These are phyloP conservation scores for Venturia asperata DNA, from an alignment of 2,329 filamentous ascomycete species.

Conservation along the genomic window DNA sequence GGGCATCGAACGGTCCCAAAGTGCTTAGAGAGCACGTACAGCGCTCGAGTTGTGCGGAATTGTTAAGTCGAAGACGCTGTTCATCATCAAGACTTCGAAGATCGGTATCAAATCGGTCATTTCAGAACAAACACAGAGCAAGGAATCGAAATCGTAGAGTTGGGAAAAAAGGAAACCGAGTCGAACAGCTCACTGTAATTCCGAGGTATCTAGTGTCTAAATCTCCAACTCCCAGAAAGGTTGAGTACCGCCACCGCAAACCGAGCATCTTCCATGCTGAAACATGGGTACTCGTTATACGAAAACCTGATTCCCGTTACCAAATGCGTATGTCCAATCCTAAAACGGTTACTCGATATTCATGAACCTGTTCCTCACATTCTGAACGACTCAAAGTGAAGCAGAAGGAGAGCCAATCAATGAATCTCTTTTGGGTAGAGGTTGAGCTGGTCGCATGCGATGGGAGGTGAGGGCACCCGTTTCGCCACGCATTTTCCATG, in stretches of 20 bases:
- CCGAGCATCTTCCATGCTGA: neutral
- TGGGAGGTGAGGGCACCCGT: conserved; percentile 15
- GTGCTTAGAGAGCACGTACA: too few species aligned
- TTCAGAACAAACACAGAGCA: too few species aligned
- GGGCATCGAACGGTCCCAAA: too few species aligned
- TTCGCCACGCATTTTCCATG: conserved; percentile 26
- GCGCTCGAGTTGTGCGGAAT: too few species aligned
- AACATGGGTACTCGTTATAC: neutral
- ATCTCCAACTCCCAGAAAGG: neutral
- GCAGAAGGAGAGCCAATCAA: neutral
- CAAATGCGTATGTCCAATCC: neutral
- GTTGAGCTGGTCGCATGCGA: conserved; percentile 6
- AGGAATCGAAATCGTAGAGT: neutral
- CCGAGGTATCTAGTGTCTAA: neutral
- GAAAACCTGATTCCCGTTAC: neutral
- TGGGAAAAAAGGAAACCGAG: neutral
- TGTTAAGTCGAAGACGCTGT: too few species aligned
- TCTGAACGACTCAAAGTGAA: neutral
- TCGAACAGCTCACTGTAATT: neutral
- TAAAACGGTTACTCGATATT: neutral
- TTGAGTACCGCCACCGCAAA: neutral
- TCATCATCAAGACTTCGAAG: too few species aligned
- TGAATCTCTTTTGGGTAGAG: neutral
- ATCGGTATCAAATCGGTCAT: too few species aligned
- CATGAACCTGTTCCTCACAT: neutral